Evolutionary conservation across 257 asterid species (phyloP), one percentile per base, ranked within the genome.

Genomic region (Anisodus acutangulus): DNA sequence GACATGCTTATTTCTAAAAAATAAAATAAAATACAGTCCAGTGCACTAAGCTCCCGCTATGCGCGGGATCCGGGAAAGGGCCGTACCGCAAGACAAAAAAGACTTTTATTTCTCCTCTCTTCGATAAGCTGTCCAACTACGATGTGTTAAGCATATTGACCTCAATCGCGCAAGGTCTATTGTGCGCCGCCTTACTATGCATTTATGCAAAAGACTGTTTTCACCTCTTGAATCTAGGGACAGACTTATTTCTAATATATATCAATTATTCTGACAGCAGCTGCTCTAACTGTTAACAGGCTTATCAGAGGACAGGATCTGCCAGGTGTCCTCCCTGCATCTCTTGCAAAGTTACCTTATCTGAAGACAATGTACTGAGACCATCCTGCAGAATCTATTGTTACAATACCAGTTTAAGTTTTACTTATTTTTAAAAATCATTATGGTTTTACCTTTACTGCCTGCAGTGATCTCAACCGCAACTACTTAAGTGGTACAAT

Each of bases 401-500:
- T 11, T 55, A 54, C 5, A 79, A 13, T 31, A 9, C 12, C 54
- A 79, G 63, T 26, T 79, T 31, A 8, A n/a, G 17, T 35, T 69
- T 10, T 9, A 37, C 59, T 37, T 31, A 4, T 57, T 58, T n/a
- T 41, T 35, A 41, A 59, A 4, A 13, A 53, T 19, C 72, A 69
- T 22, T 67, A 7, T 43, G 16, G 45, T 47, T 47, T 81, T 62
- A 54, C 45, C 22, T 66, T 83, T 85, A n/a, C n/a, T n/a, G n/a
- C 41, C 60, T 78, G 85, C 91, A 93, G 97, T 82, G 93, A 89
- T 79, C 81, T 93, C 68, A n/a, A 72, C 6, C 85, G 92, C 82
- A 93, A 93, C 90, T 93, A 88, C 85, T 90, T 91, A 22, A 83
- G 69, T 49, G 95, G 97, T 49, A 90, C 89, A 62, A 89, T 93